These are phyloP conservation scores for Canariomyces notabilis DNA, from an alignment of 2,329 filamentous ascomycete genomes.

Conservation along the genomic window DNA sequence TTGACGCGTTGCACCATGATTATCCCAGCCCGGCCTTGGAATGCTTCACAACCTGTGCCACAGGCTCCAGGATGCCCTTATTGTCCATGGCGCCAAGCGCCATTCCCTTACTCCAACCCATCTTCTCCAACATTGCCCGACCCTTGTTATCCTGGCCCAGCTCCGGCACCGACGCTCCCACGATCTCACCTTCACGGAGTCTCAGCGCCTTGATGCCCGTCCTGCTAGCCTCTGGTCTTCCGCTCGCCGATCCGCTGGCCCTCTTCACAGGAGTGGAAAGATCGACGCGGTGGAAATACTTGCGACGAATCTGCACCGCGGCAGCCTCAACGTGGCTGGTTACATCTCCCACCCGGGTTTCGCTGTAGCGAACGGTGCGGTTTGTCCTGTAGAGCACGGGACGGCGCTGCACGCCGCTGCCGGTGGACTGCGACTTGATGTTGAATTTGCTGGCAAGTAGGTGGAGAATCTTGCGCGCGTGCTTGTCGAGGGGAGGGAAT, in stretches of 20 bases:
- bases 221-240: conserved; percentile 20
- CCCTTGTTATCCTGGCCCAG: conserved; percentile 79
- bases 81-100: conserved; percentile 77
- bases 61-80: conserved; percentile 81
- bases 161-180: conserved; percentile 80
- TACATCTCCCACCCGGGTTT: conserved; percentile 46
- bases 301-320: conserved; percentile 43
- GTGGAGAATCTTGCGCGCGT: conserved; percentile 73
- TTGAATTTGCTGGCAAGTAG: conserved; percentile 69
- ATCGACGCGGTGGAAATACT: conserved; percentile 53
- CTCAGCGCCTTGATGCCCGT: conserved; percentile 40
- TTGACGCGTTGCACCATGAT: no score
- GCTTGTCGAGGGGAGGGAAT: conserved; percentile 79
- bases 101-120: conserved; percentile 90
- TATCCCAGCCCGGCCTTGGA: conserved; percentile 78
- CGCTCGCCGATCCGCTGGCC: conserved; percentile 21
- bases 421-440: conserved; percentile 79
- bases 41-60: conserved; percentile 81
- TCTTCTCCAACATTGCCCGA: conserved; percentile 85
- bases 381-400: conserved; percentile 72
- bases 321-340: conserved; percentile 45
- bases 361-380: conserved; percentile 57
- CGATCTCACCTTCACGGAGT: conserved; percentile 80
- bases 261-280: no score
- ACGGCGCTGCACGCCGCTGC: conserved; percentile 66